Conservation (phyloP, 2,329 filamentous ascomycete genomes). For the Samsoniella hepiali region DNA sequence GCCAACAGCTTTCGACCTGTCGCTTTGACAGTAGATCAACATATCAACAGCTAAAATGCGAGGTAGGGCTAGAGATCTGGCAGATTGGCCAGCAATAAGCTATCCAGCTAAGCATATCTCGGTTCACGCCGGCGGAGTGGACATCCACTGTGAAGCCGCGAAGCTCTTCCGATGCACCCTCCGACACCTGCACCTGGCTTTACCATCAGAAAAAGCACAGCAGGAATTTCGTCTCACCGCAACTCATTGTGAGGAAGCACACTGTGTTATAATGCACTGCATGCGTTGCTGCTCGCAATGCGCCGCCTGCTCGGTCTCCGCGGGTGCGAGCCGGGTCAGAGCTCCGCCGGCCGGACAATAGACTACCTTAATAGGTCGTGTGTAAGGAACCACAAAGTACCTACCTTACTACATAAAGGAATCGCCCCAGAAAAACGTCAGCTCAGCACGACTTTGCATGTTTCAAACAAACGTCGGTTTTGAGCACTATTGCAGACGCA, state of each 20-base stretch:
- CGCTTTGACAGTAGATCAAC: neutral
- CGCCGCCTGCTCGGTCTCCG: constrained; percentile 6
- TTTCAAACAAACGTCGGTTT: neutral
- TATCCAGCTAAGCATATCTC: neutral
- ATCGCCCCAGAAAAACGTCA: neutral
- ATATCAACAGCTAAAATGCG: neutral
- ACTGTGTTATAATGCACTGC: neutral
- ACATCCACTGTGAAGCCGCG: neutral
- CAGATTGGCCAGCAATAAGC: neutral
- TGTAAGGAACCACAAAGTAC: too few relatives aligned
- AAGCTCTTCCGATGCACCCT: neutral
- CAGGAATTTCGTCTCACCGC: neutral
- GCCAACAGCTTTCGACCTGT: neutral
- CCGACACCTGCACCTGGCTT: neutral
- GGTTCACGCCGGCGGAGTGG: neutral
- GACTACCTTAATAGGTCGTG: too few relatives aligned
- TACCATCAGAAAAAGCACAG: too few relatives aligned
- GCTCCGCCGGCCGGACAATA: neutral
- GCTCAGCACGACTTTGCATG: neutral
- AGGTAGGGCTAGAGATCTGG: too few relatives aligned
- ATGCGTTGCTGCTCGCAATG: neutral
- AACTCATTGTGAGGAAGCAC: neutral
- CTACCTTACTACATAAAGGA: neutral
- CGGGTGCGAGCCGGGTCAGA: neutral
- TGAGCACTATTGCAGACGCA: neutral